Conservation (phyloP, 129 eudicot genomes). For the Tagetes erecta region DNA sequence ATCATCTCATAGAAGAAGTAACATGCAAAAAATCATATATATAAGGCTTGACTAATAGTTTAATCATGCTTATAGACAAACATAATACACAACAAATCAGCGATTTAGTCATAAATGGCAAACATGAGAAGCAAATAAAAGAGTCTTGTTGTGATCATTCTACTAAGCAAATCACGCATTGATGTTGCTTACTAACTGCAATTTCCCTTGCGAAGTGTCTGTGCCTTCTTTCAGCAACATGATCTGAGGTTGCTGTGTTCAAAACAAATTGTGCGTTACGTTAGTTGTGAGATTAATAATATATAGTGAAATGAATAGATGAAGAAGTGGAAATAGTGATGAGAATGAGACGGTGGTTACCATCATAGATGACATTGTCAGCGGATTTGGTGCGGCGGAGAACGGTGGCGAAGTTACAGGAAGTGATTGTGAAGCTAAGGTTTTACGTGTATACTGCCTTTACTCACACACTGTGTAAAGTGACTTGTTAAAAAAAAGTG, state of each 20-base stretch:
- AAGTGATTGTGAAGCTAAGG: slow-evolving; percentile 17
- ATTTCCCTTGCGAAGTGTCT: slow-evolving; percentile 94
- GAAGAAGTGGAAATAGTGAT: not conserved
- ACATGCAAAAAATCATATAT: too few species aligned
- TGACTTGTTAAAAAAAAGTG: too few species aligned
- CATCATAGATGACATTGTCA: slow-evolving; percentile 42
- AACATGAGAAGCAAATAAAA: too few species aligned
- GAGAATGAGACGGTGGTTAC: slow-evolving; percentile 20
- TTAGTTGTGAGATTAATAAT: not conserved
- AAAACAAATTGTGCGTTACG: not conserved
- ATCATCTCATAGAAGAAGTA: too few species aligned
- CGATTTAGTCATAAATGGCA: too few species aligned
- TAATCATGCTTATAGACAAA: too few species aligned
- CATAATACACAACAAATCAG: too few species aligned
- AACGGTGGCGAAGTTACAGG: slow-evolving; percentile 8
- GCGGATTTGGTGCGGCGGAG: slow-evolving; percentile 29
- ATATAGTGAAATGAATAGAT: not conserved
- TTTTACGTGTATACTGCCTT: not conserved
- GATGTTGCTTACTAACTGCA: slow-evolving; percentile 89
- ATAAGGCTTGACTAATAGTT: too few species aligned
- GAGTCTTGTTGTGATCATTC: too few species aligned
- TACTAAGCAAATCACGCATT: slow-evolving; percentile 50
- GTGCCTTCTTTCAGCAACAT: slow-evolving; percentile 96
- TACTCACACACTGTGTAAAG: too few species aligned
- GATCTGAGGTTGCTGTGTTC: slow-evolving; percentile 95